Evolutionary conservation across 2,329 filamentous ascomycete species (phyloP), one percentile per base, ranked within the genome.

Genomic region (Microcyclospora tardicrescens): DNA sequence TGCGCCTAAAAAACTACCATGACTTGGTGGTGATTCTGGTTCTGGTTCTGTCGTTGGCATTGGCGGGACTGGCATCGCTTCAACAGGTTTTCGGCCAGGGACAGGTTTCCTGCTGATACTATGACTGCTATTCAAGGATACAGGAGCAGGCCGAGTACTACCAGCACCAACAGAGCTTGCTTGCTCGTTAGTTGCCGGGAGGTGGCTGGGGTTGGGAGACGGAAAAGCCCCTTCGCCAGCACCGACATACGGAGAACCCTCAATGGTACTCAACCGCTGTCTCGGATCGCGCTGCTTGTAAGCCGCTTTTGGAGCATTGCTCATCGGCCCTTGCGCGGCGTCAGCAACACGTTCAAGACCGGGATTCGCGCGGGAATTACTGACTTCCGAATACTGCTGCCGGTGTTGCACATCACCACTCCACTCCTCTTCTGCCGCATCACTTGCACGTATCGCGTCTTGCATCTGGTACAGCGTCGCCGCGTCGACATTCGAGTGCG

Each of bases 401-500:
- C 34, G 39, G 11, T 47, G 39, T 40, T 44, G 40, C 13, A 40
- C 36, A 24, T 49, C 42, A 16, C 38, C 44, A 28, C 16, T 38
- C 38, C 44, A 45, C 4, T 49, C 47, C 14, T 51, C 45, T 15
- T 50, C 41, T 5, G 24, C 13, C 11, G 12, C 10, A 5, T 10
- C 28, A 19, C 54, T 29, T 10, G 28, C 10, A n/a, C 50, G 53
- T 34, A 48, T 75, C 34, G 81, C 81, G 48, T 79, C 81, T 27
- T 76, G 77, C 56, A 96, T 69, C 56, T 95, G 85, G 33, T 79
- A 72, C 34, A 95, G 68, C 1, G 89, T 96, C 1, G 77, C 78
- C 49, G 71, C 74, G 16, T 91, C 94, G 58, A 96, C 78, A 15
- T 85, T 79, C 49, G 81, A 86, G 50, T 85, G 91, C 37, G 83